Evolutionary conservation across 495 filamentous ascomycete genomes (phyloP).

Genomic region (Oleoguttula mirabilis): DNA sequence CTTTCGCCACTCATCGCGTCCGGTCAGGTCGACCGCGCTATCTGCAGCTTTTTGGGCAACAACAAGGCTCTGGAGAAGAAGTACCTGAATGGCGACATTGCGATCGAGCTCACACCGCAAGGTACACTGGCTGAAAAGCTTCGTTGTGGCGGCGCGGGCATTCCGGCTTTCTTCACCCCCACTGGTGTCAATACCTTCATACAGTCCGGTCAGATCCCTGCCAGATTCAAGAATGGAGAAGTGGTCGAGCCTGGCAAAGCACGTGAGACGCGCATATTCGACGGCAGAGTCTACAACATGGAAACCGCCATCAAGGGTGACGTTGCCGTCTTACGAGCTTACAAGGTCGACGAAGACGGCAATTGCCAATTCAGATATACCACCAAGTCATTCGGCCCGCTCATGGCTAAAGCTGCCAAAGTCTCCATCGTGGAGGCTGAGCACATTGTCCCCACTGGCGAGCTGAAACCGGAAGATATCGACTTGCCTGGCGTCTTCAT

Average conservation of each 20-base stretch:
- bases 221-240: conserved; percentile 38
- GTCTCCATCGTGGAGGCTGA: conserved; percentile 58
- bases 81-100: conserved; percentile 49
- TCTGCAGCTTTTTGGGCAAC: conserved; percentile 48
- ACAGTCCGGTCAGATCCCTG: conserved; percentile 49
- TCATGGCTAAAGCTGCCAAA: conserved; percentile 52
- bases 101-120: conserved; percentile 53
- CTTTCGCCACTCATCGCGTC: conserved; percentile 41
- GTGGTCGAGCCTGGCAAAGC: conserved; percentile 43
- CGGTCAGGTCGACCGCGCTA: conserved; percentile 46
- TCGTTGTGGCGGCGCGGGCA: conserved; percentile 51
- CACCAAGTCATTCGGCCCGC: conserved; percentile 44
- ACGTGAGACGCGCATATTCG: conserved; percentile 47
- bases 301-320: conserved; percentile 52
- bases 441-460: conserved; percentile 49
- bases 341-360: conserved; percentile 52
- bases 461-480: conserved; percentile 45
- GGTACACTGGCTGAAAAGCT: conserved; percentile 53
- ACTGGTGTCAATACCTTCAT: conserved; percentile 50
- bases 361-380: conserved; percentile 56
- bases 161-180: conserved; percentile 55
- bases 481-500: conserved; percentile 54
- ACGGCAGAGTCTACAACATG: conserved; percentile 48
- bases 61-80: conserved; percentile 55
- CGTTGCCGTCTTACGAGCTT: conserved; percentile 50